Evolutionary conservation across 2,329 filamentous ascomycete genomes (phyloP).

Genomic region (Calonectria multiphialidica): DNA sequence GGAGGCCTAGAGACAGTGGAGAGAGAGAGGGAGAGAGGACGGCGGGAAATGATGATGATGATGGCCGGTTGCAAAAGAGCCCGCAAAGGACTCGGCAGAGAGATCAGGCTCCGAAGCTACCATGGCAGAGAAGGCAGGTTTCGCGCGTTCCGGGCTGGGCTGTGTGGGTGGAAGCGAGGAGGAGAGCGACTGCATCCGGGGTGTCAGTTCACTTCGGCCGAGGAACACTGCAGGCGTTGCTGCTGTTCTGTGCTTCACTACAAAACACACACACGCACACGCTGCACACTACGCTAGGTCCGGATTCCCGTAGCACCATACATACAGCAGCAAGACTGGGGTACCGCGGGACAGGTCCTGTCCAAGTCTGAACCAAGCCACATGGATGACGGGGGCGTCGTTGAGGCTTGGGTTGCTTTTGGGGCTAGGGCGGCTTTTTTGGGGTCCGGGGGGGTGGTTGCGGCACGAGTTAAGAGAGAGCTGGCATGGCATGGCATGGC

Average conservation of each 20-base stretch:
- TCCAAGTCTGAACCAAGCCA: constrained; percentile 20
- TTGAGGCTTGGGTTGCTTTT: constrained; percentile 6
- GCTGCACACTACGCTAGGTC: background rate
- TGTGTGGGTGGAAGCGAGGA: constrained; percentile 4
- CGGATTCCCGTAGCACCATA: background rate
- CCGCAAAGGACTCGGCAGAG: constrained; percentile 38
- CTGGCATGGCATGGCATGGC: background rate
- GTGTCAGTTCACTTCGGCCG: background rate
- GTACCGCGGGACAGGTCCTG: constrained; percentile 9
- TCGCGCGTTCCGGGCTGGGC: background rate
- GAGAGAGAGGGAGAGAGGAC: background rate
- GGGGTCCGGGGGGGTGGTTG: background rate
- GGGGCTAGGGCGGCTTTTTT: background rate
- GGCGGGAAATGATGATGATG: constrained; percentile 12
- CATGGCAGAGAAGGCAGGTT: constrained; percentile 11
- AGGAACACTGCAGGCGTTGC: background rate
- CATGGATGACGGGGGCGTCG: constrained; percentile 23
- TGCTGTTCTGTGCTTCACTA: background rate
- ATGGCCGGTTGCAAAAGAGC: constrained; percentile 30
- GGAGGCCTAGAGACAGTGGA: background rate
- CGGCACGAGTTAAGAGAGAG: too few species aligned
- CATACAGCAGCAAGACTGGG: background rate
- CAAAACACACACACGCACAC: background rate
- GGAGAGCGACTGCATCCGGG: background rate
- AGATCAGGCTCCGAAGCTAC: constrained; percentile 42